phyloP scores from a whole-genome alignment of 345 rosid genomes.

The Gossypium rotundifolium region DNA sequence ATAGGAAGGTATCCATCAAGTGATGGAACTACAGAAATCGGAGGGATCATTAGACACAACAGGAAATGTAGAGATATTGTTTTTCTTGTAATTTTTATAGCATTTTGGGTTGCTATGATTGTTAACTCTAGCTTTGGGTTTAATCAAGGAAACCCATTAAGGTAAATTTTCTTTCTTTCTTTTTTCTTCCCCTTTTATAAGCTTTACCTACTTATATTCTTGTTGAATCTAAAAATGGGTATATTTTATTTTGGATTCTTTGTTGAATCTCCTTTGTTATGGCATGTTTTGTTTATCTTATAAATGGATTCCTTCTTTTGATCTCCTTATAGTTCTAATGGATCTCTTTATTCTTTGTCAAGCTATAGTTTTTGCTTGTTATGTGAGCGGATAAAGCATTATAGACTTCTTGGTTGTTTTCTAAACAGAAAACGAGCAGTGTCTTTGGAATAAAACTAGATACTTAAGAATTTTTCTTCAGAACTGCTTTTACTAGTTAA shows the following conservation, averaged over 20 bases:
- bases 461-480: neutral
- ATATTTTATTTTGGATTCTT: neutral
- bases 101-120: constrained; percentile 97
- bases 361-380: neutral
- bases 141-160: constrained; percentile 84
- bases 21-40: constrained; percentile 69
- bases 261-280: neutral
- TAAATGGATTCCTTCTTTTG: constrained; percentile 11
- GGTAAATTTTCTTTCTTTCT: constrained; percentile 30
- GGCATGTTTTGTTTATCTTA: neutral
- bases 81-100: constrained; percentile 71
- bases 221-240: constrained; percentile 21
- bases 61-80: constrained; percentile 89
- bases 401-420: neutral
- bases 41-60: constrained; percentile 84
- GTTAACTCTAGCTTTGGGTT: constrained; percentile 98
- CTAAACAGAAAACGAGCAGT: neutral
- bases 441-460: neutral
- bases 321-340: neutral
- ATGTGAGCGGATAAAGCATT: neutral
- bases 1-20: constrained; percentile 90
- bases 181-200: neutral
- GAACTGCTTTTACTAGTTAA: neutral
- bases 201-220: constrained; percentile 4
- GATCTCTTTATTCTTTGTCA: neutral